Evolutionary conservation across 768 basidiomycete genomes (phyloP).

Genomic region (Mycena vitilis): DNA sequence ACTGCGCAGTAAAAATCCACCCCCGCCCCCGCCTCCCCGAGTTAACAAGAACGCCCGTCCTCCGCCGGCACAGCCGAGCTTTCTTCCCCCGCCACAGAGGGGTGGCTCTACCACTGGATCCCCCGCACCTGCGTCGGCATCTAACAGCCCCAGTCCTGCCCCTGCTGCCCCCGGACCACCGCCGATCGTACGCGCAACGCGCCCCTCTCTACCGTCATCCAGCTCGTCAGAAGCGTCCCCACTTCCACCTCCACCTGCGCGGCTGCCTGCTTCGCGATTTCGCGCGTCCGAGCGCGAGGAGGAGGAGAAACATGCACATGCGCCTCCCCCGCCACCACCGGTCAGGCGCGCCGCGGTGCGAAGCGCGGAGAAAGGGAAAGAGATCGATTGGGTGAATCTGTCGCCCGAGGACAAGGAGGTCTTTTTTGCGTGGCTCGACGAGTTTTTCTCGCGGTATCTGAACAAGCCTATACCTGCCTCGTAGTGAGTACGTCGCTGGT

Average conservation of each 20-base stretch:
- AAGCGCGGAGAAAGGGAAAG: constrained; percentile 34
- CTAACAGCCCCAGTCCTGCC: constrained; percentile 24
- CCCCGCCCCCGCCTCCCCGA: constrained; percentile 57
- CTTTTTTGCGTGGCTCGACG: constrained; percentile 86
- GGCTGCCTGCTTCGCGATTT: constrained; percentile 10
- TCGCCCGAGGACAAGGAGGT: constrained; percentile 73
- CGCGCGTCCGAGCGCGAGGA: constrained; percentile 34
- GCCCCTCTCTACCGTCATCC: constrained; percentile 33
- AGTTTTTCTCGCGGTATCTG: constrained; percentile 72
- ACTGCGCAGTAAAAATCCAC: constrained; percentile 57
- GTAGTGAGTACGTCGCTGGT: neutral
- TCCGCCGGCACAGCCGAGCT: constrained; percentile 34
- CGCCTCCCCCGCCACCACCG: constrained; percentile 25
- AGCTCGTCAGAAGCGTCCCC: constrained; percentile 36
- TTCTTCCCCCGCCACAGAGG: constrained; percentile 40
- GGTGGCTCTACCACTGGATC: constrained; percentile 34
- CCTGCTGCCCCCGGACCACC: constrained; percentile 20
- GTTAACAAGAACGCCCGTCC: constrained; percentile 49
- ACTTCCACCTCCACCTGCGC: constrained; percentile 41
- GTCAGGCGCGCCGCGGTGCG: constrained; percentile 16
- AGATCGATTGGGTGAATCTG: constrained; percentile 78
- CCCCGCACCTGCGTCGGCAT: constrained; percentile 32
- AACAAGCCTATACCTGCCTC: constrained; percentile 29
- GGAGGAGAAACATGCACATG: constrained; percentile 1
- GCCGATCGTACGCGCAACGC: constrained; percentile 22